These are phyloP conservation scores for Panicum hallii DNA, from an alignment of 202 grass and related monocot species.

Conservation along the genomic window DNA sequence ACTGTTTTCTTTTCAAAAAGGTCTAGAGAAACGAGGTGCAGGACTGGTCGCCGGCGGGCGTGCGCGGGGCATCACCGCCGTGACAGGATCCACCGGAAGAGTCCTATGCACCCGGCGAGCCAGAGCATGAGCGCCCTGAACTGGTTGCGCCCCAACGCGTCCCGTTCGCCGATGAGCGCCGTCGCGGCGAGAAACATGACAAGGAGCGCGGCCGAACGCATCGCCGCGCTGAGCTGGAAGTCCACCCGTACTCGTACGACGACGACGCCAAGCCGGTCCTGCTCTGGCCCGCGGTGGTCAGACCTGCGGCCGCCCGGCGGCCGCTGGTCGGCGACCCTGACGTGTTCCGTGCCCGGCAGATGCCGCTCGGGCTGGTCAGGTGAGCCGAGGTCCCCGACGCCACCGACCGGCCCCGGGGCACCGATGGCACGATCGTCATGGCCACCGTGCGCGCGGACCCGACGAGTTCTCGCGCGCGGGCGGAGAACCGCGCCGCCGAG, in stretches of 20 bases:
- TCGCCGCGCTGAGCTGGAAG: neutral
- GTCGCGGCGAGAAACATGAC: neutral
- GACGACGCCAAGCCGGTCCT: neutral
- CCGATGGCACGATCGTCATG: neutral
- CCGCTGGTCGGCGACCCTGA: neutral
- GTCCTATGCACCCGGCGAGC: neutral
- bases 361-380: neutral
- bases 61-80: neutral
- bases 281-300: too few relatives aligned
- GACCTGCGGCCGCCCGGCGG: neutral
- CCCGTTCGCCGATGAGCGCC: neutral
- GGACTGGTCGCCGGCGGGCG: neutral
- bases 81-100: constrained; percentile 8
- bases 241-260: too few relatives aligned
- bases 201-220: neutral
- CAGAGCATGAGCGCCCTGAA: neutral
- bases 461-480: neutral
- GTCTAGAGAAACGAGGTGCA: too few relatives aligned
- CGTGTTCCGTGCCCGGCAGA: neutral
- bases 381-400: neutral
- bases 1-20: too few relatives aligned
- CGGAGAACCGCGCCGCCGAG: too few relatives aligned
- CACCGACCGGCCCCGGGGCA: neutral
- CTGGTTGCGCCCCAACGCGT: neutral
- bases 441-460: neutral